Percentiles rank a stretch among this genome's conserved stretches.
These are phyloP conservation scores for Nymphaea thermarum DNA, from an alignment of 164 flowering plant species.

Conservation along the genomic window DNA sequence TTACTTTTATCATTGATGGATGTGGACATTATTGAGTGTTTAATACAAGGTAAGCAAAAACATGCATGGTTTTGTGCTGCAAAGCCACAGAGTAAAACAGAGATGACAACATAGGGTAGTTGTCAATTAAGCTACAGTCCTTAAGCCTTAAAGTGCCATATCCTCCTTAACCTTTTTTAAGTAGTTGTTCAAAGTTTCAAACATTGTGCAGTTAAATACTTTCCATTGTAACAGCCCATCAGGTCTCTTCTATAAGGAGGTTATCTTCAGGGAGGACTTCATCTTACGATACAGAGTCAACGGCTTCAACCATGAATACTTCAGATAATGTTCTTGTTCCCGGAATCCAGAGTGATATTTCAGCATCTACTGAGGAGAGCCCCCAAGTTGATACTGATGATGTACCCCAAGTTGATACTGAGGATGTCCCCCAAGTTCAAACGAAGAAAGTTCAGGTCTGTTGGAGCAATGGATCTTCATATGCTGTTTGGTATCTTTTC, in stretches of 20 bases:
- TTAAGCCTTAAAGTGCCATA: too few species aligned
- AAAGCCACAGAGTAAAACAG: too few species aligned
- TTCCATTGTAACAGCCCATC: background rate
- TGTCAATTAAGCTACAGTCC: too few species aligned
- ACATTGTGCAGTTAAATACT: background rate
- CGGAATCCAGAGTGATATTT: conserved; percentile 36
- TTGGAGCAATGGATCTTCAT: background rate
- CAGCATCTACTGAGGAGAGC: conserved; percentile 36
- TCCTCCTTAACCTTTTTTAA: too few species aligned
- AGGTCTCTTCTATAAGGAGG: conserved; percentile 46
- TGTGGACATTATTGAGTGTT: too few species aligned
- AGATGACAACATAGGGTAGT: too few species aligned
- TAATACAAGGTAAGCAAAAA: too few species aligned
- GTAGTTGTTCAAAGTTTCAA: background rate
- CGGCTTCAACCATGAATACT: conserved; percentile 34
- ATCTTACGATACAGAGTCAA: conserved; percentile 41
- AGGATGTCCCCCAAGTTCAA: background rate
- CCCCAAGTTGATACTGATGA: conserved; percentile 26
- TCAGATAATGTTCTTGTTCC: conserved; percentile 78
- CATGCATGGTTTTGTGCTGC: too few species aligned
- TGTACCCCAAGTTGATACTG: conserved; percentile 1
- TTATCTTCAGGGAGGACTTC: conserved; percentile 38
- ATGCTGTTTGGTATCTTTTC: background rate
- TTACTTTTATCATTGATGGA: too few species aligned
- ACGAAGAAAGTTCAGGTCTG: background rate